Evolutionary conservation across 2,329 filamentous ascomycete species (phyloP).

Genomic region (Aspergillus latus): DNA sequence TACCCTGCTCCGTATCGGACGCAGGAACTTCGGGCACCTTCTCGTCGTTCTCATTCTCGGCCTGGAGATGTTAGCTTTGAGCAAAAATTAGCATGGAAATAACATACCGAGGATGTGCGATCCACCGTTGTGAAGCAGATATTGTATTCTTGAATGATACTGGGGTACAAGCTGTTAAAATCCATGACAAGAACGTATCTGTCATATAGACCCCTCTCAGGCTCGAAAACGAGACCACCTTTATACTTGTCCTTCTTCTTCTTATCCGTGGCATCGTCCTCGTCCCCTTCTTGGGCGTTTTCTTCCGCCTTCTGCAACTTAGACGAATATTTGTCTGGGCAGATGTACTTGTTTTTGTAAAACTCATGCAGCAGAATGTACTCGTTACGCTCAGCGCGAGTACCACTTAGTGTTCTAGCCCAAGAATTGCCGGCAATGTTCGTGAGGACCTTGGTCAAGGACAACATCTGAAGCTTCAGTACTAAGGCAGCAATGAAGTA

Average conservation of each 20-base stretch:
- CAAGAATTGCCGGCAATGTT: constrained; percentile 98
- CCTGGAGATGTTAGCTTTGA: constrained; percentile 20
- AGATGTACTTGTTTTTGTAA: constrained; percentile 94
- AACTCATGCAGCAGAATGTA: constrained; percentile 99
- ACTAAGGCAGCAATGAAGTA: constrained; percentile 93
- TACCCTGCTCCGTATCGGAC: constrained; percentile 71
- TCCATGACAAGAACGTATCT: constrained; percentile 99
- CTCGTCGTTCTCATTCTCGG: constrained; percentile 74
- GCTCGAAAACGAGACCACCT: constrained; percentile 96
- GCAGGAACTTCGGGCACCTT: constrained; percentile 82
- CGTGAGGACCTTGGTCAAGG: constrained; percentile 90
- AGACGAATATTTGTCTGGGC: constrained; percentile 87
- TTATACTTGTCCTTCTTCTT: constrained; percentile 99
- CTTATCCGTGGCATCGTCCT: constrained; percentile 63
- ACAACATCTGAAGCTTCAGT: constrained; percentile 84
- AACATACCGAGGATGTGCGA: constrained; percentile 65
- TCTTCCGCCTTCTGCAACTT: constrained; percentile 73
- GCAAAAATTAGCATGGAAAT: background rate
- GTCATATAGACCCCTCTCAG: constrained; percentile 95
- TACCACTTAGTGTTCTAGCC: constrained; percentile 93
- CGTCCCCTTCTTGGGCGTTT: constrained; percentile 65
- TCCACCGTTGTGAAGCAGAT: constrained; percentile 99
- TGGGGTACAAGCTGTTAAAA: constrained; percentile 98
- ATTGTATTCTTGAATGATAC: constrained; percentile 98
- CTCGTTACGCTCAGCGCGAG: constrained; percentile 94